A percentile compares a stretch with the other conserved stretches of the same genome.
Evolutionary conservation across 176 grass and related monocot genomes (phyloP).

Genomic region (Phoenix dactylifera): DNA sequence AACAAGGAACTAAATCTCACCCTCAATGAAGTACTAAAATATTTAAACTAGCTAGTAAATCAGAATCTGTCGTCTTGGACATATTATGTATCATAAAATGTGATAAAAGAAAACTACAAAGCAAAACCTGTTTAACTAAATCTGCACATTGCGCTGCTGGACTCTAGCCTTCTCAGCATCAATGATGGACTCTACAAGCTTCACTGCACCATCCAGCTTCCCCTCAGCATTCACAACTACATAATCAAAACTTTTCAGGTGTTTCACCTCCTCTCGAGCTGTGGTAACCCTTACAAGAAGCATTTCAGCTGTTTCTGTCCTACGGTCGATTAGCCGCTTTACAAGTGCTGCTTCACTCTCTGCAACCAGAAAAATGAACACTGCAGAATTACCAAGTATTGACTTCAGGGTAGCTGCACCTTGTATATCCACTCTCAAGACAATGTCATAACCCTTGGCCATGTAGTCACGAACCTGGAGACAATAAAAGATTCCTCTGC

Average conservation of each 20-base stretch:
- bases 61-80: too few relatives aligned
- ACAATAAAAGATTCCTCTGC: not conserved
- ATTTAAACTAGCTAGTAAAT: too few relatives aligned
- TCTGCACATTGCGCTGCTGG: conserved; percentile 35
- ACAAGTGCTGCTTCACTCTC: conserved; percentile 87
- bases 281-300: conserved; percentile 88
- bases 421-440: conserved; percentile 95
- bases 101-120: not conserved
- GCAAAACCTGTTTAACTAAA: conserved; percentile 30
- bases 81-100: too few relatives aligned
- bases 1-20: too few relatives aligned
- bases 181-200: conserved; percentile 75
- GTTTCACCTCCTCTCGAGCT: conserved; percentile 74
- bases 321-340: conserved; percentile 72
- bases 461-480: conserved; percentile 86
- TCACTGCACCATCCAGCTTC: conserved; percentile 71
- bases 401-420: conserved; percentile 72
- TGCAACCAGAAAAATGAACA: conserved; percentile 91
- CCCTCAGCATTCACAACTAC: conserved; percentile 85
- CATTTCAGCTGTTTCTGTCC: conserved; percentile 92
- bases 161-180: conserved; percentile 89
- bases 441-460: conserved; percentile 81
- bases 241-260: conserved; percentile 64
- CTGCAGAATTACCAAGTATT: conserved; percentile 73
- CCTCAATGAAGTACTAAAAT: too few relatives aligned